Conservation (phyloP, 257 asterid genomes). For the Cinchona pubescens region DNA sequence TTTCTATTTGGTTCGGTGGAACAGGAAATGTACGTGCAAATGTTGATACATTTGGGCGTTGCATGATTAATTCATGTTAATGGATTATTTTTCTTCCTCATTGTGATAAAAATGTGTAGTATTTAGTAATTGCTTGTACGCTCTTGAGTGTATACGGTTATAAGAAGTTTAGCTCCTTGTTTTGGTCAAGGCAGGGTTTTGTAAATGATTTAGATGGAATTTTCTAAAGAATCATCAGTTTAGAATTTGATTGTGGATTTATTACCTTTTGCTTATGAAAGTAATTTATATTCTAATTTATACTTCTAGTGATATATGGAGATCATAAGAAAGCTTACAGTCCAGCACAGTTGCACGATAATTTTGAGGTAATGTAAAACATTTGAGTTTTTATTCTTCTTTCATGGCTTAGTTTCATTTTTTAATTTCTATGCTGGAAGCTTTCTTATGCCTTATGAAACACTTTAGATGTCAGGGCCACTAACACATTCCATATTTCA, state of each 20-base stretch:
- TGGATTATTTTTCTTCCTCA: no score
- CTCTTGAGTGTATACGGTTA: neutral
- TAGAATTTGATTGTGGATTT: neutral
- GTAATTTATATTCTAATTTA: neutral
- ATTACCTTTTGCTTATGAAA: neutral
- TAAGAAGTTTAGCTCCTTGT: neutral
- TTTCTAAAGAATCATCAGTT: neutral
- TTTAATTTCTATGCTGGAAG: neutral
- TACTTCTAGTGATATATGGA: neutral
- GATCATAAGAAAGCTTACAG: neutral
- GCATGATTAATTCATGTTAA: no score
- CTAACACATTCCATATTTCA: slow-evolving; percentile 44
- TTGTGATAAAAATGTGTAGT: neutral
- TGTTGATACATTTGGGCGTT: no score
- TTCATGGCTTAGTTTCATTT: no score
- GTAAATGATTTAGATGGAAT: neutral
- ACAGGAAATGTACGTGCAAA: no score
- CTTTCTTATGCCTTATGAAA: slow-evolving; percentile 28
- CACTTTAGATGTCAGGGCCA: slow-evolving; percentile 54
- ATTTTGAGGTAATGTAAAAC: neutral
- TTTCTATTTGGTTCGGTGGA: no score
- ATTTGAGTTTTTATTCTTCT: no score
- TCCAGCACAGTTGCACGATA: neutral
- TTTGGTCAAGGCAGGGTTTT: neutral
- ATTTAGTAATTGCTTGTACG: neutral